Conservation (phyloP, 2,329 filamentous ascomycete genomes). For the Lasiodiplodia gonubiensis region DNA sequence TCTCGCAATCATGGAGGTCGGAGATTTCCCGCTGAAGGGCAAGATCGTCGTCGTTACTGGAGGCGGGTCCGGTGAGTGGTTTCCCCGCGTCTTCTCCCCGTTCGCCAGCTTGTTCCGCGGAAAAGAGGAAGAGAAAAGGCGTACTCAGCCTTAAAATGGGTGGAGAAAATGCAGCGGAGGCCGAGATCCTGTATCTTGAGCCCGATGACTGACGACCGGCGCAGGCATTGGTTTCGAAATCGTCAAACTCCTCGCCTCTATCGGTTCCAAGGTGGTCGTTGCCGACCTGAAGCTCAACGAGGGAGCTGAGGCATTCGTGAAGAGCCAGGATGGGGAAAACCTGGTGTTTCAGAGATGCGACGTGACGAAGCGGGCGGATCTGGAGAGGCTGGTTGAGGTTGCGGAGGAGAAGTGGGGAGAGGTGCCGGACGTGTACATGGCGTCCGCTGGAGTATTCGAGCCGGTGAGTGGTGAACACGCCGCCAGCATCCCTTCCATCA, state of each 20-base stretch:
- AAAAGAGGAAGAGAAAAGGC: too few relatives aligned
- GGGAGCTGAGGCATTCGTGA: conserved; percentile 8
- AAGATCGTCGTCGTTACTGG: conserved; percentile 29
- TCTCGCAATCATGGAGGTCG: conserved; percentile 12
- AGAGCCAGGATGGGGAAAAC: background rate
- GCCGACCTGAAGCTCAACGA: conserved; percentile 20
- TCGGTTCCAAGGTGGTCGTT: conserved; percentile 66
- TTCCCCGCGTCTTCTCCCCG: background rate
- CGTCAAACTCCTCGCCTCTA: conserved; percentile 85
- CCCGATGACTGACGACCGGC: background rate
- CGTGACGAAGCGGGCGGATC: conserved; percentile 19
- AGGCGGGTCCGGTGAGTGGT: conserved; percentile 26
- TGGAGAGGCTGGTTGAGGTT: conserved; percentile 12
- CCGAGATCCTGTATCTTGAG: background rate
- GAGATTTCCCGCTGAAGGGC: conserved; percentile 24
- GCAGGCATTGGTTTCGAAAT: conserved; percentile 75
- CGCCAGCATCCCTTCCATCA: too few relatives aligned
- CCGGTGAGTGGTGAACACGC: conserved; percentile 24
- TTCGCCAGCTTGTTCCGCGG: background rate
- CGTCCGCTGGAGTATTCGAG: conserved; percentile 27
- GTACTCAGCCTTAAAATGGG: too few relatives aligned
- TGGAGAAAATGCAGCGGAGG: background rate
- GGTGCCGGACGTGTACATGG: conserved; percentile 27
- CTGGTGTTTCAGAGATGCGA: conserved; percentile 23
- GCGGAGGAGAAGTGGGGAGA: conserved; percentile 17